A percentile compares a stretch with the other conserved stretches of the same genome.
Conservation (phyloP, 768 basidiomycete species). For the Mycena rosella region DNA sequence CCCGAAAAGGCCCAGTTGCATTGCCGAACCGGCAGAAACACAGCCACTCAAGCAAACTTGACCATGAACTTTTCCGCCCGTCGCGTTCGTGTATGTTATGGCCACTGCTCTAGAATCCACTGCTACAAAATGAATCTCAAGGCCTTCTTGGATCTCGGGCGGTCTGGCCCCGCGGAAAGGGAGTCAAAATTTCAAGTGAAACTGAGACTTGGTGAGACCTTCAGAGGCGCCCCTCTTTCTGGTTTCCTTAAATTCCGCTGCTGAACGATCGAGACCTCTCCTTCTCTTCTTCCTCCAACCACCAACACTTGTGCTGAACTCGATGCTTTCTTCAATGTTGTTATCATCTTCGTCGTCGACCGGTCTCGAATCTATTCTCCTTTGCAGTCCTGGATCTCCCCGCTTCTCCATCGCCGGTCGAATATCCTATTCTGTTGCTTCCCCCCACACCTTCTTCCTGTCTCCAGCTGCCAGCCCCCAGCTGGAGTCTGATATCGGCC, state of each 20-base stretch:
- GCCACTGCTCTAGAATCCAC: no score
- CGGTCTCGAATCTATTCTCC: conserved; percentile 16
- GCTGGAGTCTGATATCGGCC: conserved; percentile 26
- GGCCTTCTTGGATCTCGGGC: no score
- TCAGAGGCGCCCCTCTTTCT: background rate
- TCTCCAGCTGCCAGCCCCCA: background rate
- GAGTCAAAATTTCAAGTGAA: background rate
- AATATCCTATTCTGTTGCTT: conserved; percentile 10
- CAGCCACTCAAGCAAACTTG: no score
- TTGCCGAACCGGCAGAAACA: no score
- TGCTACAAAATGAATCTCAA: no score
- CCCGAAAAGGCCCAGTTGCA: no score
- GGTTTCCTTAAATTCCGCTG: background rate
- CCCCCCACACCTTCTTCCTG: background rate
- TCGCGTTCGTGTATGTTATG: no score
- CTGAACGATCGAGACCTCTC: background rate
- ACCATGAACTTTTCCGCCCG: no score
- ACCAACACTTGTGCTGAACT: background rate
- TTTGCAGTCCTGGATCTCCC: conserved; percentile 4
- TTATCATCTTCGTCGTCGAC: conserved; percentile 15
- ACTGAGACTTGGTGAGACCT: background rate
- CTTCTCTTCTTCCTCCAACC: background rate
- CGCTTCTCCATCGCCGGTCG: conserved; percentile 15
- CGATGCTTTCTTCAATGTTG: conserved; percentile 6
- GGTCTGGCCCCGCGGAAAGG: no score